A percentile compares a stretch with the other conserved stretches of the same genome.
Evolutionary conservation across 1,139 yeast species (phyloP).

Genomic region (Taphrina populina): DNA sequence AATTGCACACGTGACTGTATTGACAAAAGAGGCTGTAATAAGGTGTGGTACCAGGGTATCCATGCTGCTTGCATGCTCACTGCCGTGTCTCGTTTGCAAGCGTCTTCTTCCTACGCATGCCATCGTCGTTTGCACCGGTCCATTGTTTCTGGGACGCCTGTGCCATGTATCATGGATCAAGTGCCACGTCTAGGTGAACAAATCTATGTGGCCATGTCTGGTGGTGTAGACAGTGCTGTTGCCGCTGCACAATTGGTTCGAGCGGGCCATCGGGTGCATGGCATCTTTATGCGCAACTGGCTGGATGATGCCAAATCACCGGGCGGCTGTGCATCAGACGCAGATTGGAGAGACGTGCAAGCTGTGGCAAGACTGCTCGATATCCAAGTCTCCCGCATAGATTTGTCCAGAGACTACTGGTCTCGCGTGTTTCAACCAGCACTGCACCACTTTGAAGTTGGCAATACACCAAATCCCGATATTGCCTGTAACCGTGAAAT

Average conservation of each 20-base stretch:
- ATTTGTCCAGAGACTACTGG: slow-evolving; percentile 92
- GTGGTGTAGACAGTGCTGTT: slow-evolving; percentile 94
- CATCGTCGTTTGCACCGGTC: too few species aligned
- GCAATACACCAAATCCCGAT: slow-evolving; percentile 93
- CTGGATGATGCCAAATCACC: slow-evolving; percentile 33
- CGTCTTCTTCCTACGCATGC: too few species aligned
- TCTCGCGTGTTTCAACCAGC: slow-evolving; percentile 86
- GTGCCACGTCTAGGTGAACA: slow-evolving; percentile 18
- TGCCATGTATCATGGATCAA: slow-evolving; percentile 9
- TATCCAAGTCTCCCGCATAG: slow-evolving; percentile 73
- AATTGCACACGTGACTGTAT: too few species aligned
- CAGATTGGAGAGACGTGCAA: slow-evolving; percentile 84
- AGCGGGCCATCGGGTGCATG: slow-evolving; percentile 39
- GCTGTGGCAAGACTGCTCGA: slow-evolving; percentile 58
- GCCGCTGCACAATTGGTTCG: slow-evolving; percentile 67
- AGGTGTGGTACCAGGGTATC: too few species aligned
- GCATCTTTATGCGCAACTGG: slow-evolving; percentile 37
- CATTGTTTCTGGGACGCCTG: too few species aligned
- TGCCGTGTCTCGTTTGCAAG: too few species aligned
- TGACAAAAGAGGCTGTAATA: too few species aligned
- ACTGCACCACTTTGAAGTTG: slow-evolving; percentile 67
- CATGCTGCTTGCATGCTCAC: too few species aligned
- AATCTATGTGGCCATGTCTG: slow-evolving; percentile 83
- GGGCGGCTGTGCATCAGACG: slow-evolving; percentile 53
- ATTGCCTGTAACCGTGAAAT: slow-evolving; percentile 79